Evolutionary conservation across 345 rosid species (phyloP).

Genomic region (Cochlearia excelsa): DNA sequence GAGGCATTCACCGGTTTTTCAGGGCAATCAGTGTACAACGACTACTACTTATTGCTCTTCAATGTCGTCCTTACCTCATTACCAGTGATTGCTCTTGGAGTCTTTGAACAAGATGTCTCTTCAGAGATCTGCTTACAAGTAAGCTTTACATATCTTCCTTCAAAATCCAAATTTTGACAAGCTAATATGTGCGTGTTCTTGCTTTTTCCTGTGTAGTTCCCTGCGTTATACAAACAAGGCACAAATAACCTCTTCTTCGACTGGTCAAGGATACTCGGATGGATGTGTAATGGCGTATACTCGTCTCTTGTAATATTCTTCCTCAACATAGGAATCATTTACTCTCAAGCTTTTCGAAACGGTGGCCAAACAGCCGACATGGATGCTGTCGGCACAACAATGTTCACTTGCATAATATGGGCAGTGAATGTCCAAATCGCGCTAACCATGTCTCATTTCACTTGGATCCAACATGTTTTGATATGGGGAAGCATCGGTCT

Average conservation of each 20-base stretch:
- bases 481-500: conserved; percentile 84
- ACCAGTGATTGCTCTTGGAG: conserved; percentile 93
- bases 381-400: conserved; percentile 80
- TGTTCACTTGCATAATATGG: conserved; percentile 95
- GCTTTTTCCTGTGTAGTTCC: conserved; percentile 60
- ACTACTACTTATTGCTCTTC: conserved; percentile 84
- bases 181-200: conserved; percentile 2
- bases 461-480: conserved; percentile 90
- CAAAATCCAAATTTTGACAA: background rate
- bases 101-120: conserved; percentile 93
- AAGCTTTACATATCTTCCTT: conserved; percentile 26
- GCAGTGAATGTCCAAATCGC: conserved; percentile 90
- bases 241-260: conserved; percentile 80
- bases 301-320: conserved; percentile 70
- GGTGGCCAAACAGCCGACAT: conserved; percentile 87
- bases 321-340: conserved; percentile 63
- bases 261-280: conserved; percentile 84
- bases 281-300: conserved; percentile 90
- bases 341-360: conserved; percentile 63
- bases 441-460: conserved; percentile 85
- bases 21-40: conserved; percentile 87
- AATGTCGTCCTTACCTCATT: conserved; percentile 88
- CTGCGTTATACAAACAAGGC: conserved; percentile 96
- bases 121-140: conserved; percentile 97
- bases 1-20: conserved; percentile 93